Base-by-base conservation (phyloP, 2,329 filamentous ascomycete genomes). In the Cercospora zeae-maydis region DNA sequence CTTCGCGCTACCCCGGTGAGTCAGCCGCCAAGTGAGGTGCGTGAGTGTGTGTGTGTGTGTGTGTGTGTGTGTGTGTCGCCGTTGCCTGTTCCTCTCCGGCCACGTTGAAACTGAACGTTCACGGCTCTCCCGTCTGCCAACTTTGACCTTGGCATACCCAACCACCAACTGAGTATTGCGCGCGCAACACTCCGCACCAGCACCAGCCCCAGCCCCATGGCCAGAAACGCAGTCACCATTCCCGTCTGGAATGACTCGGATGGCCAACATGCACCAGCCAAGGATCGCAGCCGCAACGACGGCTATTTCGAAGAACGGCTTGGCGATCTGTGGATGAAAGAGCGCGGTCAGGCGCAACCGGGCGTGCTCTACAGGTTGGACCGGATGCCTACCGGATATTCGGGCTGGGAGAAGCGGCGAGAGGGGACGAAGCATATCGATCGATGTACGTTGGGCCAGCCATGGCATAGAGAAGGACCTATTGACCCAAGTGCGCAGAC, bases 371-470 rank as follows among this genome's bases (percentile, higher is more conserved):
- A 86, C 70, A 77, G 75, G 1, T 75, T 88, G 0, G 79, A 85
- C 58, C 70, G 72, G 14, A 73, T 88, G 0, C 86, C 86, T 1
- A 71, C 78, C 3, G 84, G 84, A 2, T 88, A 85, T 70, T 75
- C 73, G 0, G 69, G 86, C 0, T 83, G 80, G 68, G 78, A 84
- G 53, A 78, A 80, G 27, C 58, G 62, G 5, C 19, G 52, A 13
- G 47, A 45, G 3, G 54, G 53, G 0, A 60, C 58, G 3, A 68
- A 65, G 19, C 72, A 83, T 71, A 69, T 79, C 8, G 85, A 87
- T 70, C 79, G 80, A 55, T 86, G 62, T 64, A 45, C 59, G 61
- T 47, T 19, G 8, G n/a, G 24, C 8, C 19, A 2, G 54, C 24
- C 3, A 2, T 13, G 16, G 10, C 16, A n/a, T 30, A n/a, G 11